Base-by-base conservation (phyloP, 176 grass and related monocot genomes). In the Eragrostis curvula region DNA sequence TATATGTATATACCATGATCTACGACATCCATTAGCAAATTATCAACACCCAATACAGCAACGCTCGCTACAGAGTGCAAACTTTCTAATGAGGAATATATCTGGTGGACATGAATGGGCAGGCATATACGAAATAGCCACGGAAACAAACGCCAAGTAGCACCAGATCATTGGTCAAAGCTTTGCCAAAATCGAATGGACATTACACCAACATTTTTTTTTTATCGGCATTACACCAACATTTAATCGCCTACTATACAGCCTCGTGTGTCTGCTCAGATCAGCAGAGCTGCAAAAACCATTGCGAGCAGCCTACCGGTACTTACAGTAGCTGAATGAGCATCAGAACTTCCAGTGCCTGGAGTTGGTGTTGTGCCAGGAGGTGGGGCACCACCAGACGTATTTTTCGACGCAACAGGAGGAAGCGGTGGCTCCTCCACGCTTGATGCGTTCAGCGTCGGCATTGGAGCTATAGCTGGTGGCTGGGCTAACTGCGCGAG, bases 351-450 rank as follows among this genome's bases (percentile, higher is more conserved):
- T 11, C 39, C 28, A 15, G 68, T 9, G 70, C 78, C 51, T 8
- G 87, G 60, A 28, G 48, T 8, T 12, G 85, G 74, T 12, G 42
- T 20, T 13, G 68, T 13, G 70, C 68, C 56, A 12, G 87, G 66
- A 36, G 60, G 3, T 7, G 69, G 20, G 17, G 12, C 12, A 52
- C 55, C 53, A 18, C 18, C 3, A 59, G 74, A 15, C 10, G 23
- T 23, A 30, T 73, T 81, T 61, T 65, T 66, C 15, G 84, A 7
- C 6, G 17, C 18, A 21, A 27, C 90, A 45, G 86, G 25, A 17
- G 96, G 89, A 8, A 98, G 50, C 6, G 88, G 66, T 3, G 92
- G 24, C 83, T 90, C 88, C 11, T 48, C 15, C 68, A 98, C 85
- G 52, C 67, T 47, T 59, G 86, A n/a, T 6, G 21, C 2, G 0